These are phyloP conservation scores for Alternaria postmessia DNA, from an alignment of 2,329 filamentous ascomycete genomes.

Conservation along the genomic window DNA sequence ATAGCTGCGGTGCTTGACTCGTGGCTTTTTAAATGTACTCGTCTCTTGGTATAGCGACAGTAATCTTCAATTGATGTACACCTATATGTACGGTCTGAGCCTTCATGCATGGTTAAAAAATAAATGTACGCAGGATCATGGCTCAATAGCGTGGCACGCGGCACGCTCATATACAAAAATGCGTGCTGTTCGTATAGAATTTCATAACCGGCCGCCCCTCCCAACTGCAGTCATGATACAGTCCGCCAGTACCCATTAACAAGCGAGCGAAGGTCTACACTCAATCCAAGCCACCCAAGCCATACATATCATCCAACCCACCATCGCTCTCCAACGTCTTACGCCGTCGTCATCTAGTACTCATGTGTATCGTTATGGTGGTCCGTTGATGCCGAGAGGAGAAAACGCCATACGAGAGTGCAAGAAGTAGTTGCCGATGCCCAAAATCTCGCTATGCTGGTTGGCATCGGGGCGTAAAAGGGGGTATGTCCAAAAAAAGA, in stretches of 20 bases:
- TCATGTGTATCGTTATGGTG: slow-evolving; percentile 30
- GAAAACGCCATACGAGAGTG: slow-evolving; percentile 34
- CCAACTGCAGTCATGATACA: slow-evolving; percentile 28
- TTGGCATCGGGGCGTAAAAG: slow-evolving; percentile 46
- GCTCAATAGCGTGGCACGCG: slow-evolving; percentile 27
- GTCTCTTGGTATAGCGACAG: not conserved
- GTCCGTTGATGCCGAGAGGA: slow-evolving; percentile 27
- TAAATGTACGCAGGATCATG: slow-evolving; percentile 3
- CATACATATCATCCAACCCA: slow-evolving; percentile 16
- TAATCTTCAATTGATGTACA: not conserved
- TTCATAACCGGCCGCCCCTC: slow-evolving; percentile 25
- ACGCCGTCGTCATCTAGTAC: slow-evolving; percentile 35
- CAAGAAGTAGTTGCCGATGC: slow-evolving; percentile 33
- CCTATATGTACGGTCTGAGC: not conserved
- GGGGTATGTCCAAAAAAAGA: slow-evolving; percentile 46
- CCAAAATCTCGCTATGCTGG: slow-evolving; percentile 46
- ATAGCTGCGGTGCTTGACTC: not conserved
- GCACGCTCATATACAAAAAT: slow-evolving; percentile 35
- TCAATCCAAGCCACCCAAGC: slow-evolving; percentile 24
- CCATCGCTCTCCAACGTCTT: slow-evolving; percentile 11
- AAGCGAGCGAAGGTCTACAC: slow-evolving; percentile 35
- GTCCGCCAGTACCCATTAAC: slow-evolving; percentile 23
- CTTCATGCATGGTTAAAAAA: not conserved
- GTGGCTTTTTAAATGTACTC: not conserved
- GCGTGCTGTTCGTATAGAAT: slow-evolving; percentile 36